Evolutionary conservation across 768 basidiomycete species (phyloP).

Genomic region (Xerocomellus amylosporus): DNA sequence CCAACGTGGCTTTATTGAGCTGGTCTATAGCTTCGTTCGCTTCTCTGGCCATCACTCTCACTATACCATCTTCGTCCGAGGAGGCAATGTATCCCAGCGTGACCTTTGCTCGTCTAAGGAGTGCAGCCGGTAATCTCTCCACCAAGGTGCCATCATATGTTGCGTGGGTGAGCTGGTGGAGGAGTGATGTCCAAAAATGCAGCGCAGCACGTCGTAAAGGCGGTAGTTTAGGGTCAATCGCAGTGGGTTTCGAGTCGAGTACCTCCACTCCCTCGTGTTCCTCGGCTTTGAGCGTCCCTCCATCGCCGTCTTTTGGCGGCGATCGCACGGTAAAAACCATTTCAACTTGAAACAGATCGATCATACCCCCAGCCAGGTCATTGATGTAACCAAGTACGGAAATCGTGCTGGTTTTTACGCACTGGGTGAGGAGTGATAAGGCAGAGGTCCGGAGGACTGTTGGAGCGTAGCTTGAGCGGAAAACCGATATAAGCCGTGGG

Average conservation of each 20-base stretch:
- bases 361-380: slow-evolving; percentile 62
- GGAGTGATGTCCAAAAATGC: slow-evolving; percentile 71
- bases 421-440: slow-evolving; percentile 69
- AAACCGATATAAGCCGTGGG: slow-evolving; percentile 63
- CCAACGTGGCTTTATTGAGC: slow-evolving; percentile 46
- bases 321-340: slow-evolving; percentile 32
- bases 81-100: slow-evolving; percentile 68
- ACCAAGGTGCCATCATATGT: slow-evolving; percentile 41
- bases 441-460: slow-evolving; percentile 70
- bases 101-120: slow-evolving; percentile 50
- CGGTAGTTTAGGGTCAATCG: slow-evolving; percentile 62
- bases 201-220: slow-evolving; percentile 81
- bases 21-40: slow-evolving; percentile 52
- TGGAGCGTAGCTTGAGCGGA: slow-evolving; percentile 61
- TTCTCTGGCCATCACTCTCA: slow-evolving; percentile 76
- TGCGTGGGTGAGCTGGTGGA: slow-evolving; percentile 57
- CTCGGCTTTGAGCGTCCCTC: neutral
- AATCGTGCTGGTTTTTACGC: slow-evolving; percentile 59
- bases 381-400: slow-evolving; percentile 61
- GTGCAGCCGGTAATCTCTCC: slow-evolving; percentile 23
- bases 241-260: slow-evolving; percentile 58
- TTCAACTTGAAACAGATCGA: slow-evolving; percentile 76
- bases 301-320: slow-evolving; percentile 18
- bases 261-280: slow-evolving; percentile 8
- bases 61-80: slow-evolving; percentile 70